Evolutionary conservation across 2,329 filamentous ascomycete genomes (phyloP).

Genomic region (Microcyclospora tardicrescens): DNA sequence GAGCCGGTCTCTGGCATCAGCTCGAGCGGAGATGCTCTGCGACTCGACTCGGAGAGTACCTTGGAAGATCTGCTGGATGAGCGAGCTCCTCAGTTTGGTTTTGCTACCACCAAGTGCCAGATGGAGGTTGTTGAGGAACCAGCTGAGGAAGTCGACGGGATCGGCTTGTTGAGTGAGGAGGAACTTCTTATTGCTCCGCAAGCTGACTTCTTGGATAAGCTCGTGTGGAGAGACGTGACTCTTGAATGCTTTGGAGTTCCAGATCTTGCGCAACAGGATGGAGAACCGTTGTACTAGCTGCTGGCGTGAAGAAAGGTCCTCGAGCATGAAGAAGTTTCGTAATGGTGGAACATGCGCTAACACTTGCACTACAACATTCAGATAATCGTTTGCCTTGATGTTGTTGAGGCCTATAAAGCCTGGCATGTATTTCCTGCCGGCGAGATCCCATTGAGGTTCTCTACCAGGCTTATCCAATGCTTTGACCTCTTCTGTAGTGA

Average conservation of each 20-base stretch:
- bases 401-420: slow-evolving; percentile 99
- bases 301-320: slow-evolving; percentile 59
- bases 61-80: slow-evolving; percentile 88
- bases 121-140: slow-evolving; percentile 95
- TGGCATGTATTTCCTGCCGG: slow-evolving; percentile 74
- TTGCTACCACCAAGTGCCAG: slow-evolving; percentile 81
- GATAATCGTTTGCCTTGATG: slow-evolving; percentile 98
- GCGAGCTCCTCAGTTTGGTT: slow-evolving; percentile 69
- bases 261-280: slow-evolving; percentile 88
- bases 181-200: slow-evolving; percentile 85
- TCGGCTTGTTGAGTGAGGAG: slow-evolving; percentile 84
- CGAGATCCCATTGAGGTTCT: slow-evolving; percentile 59
- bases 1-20: slow-evolving; percentile 72
- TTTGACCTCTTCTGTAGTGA: slow-evolving; percentile 66
- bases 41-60: slow-evolving; percentile 84
- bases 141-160: slow-evolving; percentile 89
- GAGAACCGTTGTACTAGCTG: slow-evolving; percentile 82
- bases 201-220: slow-evolving; percentile 82
- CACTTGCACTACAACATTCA: slow-evolving; percentile 88
- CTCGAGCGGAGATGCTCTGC: slow-evolving; percentile 82
- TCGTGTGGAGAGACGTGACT: slow-evolving; percentile 95
- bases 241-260: slow-evolving; percentile 95
- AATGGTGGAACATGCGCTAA: slow-evolving; percentile 80
- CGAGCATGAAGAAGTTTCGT: slow-evolving; percentile 82
- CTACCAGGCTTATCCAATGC: slow-evolving; percentile 52